Percentiles rank a stretch among this genome's conserved stretches.
These are phyloP conservation scores for Hyaloperonospora brassicae DNA, from an alignment of 352 stramenopile species.

Conservation along the genomic window DNA sequence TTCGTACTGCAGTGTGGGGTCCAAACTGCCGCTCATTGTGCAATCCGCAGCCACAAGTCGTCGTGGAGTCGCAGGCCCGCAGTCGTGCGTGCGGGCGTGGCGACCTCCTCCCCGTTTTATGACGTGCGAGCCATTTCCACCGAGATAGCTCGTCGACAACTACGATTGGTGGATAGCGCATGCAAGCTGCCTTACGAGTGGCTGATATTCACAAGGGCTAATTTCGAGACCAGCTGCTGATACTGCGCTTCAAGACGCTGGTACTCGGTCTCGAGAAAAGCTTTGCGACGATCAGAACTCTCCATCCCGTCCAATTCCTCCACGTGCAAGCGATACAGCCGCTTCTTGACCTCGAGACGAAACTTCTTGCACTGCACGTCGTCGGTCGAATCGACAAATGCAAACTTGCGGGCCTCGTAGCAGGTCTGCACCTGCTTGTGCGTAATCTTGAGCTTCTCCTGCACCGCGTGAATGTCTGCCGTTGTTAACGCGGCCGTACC, in stretches of 20 bases:
- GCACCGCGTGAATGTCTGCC: constrained; percentile 51
- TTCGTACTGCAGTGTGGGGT: constrained; percentile 59
- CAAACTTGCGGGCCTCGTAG: constrained; percentile 69
- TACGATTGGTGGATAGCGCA: too few species aligned
- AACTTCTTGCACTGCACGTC: constrained; percentile 52
- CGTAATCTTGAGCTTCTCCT: constrained; percentile 72
- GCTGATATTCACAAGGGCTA: constrained; percentile 7
- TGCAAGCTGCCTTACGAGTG: too few species aligned
- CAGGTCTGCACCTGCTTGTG: constrained; percentile 69
- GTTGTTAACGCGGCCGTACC: constrained; percentile 37
- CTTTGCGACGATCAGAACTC: constrained; percentile 59
- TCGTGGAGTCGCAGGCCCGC: too few species aligned
- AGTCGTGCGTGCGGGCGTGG: too few species aligned
- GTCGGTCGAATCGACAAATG: constrained; percentile 43
- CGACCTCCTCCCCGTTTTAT: too few species aligned
- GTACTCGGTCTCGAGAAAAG: constrained; percentile 67
- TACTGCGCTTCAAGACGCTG: constrained; percentile 46
- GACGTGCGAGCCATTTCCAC: too few species aligned
- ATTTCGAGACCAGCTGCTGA: constrained; percentile 33
- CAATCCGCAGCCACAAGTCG: neutral
- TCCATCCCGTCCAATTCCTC: constrained; percentile 73
- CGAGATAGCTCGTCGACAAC: too few species aligned
- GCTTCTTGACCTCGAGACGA: constrained; percentile 77
- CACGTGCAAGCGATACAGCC: constrained; percentile 53
- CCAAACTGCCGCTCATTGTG: constrained; percentile 41